Conservation (phyloP, 352 stramenopile genomes). For the Phytophthora brassicae region DNA sequence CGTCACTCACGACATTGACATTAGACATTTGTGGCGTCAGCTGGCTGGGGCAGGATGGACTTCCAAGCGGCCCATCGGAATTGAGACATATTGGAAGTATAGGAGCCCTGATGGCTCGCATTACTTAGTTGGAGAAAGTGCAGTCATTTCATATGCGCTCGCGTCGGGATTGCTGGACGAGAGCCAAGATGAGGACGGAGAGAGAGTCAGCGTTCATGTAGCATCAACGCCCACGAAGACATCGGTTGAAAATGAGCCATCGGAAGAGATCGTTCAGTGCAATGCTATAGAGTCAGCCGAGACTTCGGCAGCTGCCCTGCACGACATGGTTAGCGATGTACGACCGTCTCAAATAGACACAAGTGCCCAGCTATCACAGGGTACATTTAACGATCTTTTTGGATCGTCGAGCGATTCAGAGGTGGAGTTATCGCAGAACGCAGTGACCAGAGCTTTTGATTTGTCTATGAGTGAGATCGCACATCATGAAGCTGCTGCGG, state of each 20-base stretch:
- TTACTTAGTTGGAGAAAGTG: not conserved
- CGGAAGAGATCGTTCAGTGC: not conserved
- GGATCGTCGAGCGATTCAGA: not conserved
- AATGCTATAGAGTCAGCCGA: too few species aligned
- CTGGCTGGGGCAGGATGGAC: not conserved
- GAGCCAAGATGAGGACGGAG: not conserved
- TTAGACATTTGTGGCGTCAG: not conserved
- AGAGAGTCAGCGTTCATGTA: not conserved
- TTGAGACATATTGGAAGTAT: not conserved
- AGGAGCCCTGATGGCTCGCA: not conserved
- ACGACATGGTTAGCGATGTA: not conserved
- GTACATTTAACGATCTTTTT: constrained; percentile 3
- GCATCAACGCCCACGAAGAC: not conserved
- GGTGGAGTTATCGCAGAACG: constrained; percentile 9
- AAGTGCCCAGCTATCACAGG: not conserved
- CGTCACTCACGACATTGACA: not conserved
- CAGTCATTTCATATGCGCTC: not conserved
- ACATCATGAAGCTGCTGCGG: not conserved
- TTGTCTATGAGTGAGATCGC: not conserved
- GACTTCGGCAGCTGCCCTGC: too few species aligned
- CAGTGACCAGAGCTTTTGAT: constrained; percentile 7
- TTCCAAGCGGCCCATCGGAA: not conserved
- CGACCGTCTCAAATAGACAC: constrained; percentile 17
- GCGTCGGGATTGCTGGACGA: not conserved
- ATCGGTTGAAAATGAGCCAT: not conserved